These are phyloP conservation scores for Marchantia polymorpha DNA, from an alignment of 225 moss, liverwort and hornwort species.

Conservation along the genomic window DNA sequence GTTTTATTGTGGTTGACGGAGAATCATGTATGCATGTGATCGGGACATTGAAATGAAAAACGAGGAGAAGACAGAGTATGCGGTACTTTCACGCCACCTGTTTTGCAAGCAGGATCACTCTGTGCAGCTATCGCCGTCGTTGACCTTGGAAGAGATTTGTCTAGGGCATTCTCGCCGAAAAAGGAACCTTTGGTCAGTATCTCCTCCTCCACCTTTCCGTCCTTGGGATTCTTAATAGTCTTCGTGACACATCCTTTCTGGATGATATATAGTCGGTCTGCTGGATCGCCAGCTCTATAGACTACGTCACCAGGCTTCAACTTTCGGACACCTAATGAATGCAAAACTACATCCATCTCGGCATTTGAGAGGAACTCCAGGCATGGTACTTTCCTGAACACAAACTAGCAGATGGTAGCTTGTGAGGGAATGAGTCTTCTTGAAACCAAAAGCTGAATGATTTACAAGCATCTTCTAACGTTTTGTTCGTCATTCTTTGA, in stretches of 20 bases:
- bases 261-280: slow-evolving; percentile 77
- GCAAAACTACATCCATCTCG: slow-evolving; percentile 73
- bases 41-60: background rate
- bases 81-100: background rate
- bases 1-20: background rate
- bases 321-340: slow-evolving; percentile 68
- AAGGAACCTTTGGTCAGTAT: slow-evolving; percentile 60
- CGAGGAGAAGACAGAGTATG: background rate
- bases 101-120: slow-evolving; percentile 1
- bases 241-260: slow-evolving; percentile 70
- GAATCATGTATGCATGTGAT: background rate
- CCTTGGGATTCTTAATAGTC: slow-evolving; percentile 36
- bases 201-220: slow-evolving; percentile 62
- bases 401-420: background rate
- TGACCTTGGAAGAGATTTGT: slow-evolving; percentile 27
- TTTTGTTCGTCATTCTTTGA: too few species aligned
- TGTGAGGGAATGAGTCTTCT: background rate
- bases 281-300: slow-evolving; percentile 65
- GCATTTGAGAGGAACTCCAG: slow-evolving; percentile 58
- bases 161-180: slow-evolving; percentile 81
- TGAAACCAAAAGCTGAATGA: background rate
- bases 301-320: slow-evolving; percentile 70
- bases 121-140: slow-evolving; percentile 45
- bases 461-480: background rate
- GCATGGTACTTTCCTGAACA: slow-evolving; percentile 68